phyloP scores from a whole-genome alignment of 495 filamentous ascomycete species.

The Thozetella sp. region DNA sequence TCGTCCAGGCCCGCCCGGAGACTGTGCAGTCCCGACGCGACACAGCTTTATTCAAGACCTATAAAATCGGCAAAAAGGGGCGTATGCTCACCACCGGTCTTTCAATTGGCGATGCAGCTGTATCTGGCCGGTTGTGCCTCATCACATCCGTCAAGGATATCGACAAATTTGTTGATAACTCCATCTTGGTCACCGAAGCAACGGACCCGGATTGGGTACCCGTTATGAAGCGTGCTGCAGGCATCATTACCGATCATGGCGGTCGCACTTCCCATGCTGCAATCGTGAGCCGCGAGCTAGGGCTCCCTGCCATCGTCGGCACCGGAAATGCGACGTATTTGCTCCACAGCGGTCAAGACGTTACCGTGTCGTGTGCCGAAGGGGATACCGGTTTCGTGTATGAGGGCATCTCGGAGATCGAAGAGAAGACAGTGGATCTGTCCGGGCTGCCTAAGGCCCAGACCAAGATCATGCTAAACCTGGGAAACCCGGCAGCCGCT shows the following conservation, averaged over 20 bases:
- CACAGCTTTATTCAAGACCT: conserved; percentile 26
- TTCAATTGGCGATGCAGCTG: conserved; percentile 33
- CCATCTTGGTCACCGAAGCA: conserved; percentile 27
- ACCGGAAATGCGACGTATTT: conserved; percentile 30
- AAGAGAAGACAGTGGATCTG: conserved; percentile 23
- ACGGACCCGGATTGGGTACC: conserved; percentile 42
- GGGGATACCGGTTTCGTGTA: conserved; percentile 36
- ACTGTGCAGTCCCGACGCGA: conserved; percentile 34
- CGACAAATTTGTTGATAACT: conserved; percentile 28
- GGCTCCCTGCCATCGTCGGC: conserved; percentile 33
- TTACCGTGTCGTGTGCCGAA: conserved; percentile 39
- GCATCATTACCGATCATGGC: conserved; percentile 38
- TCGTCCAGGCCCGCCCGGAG: conserved; percentile 38
- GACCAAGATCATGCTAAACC: conserved; percentile 14
- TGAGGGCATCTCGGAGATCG: conserved; percentile 27
- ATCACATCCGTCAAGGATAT: conserved; percentile 28
- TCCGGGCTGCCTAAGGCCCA: conserved; percentile 7
- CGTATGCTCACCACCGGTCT: conserved; percentile 21
- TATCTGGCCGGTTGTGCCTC: conserved; percentile 30
- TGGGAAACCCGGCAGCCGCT: conserved; percentile 32
- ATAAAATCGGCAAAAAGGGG: conserved; percentile 26
- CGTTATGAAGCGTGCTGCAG: conserved; percentile 35
- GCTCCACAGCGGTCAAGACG: conserved; percentile 34
- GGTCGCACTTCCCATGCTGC: conserved; percentile 41
- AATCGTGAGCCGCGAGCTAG: conserved; percentile 39